Evolutionary conservation across 805 yeast genomes (phyloP), one percentile per base, ranked within the genome.

Genomic region (Teunomyces atbi): DNA sequence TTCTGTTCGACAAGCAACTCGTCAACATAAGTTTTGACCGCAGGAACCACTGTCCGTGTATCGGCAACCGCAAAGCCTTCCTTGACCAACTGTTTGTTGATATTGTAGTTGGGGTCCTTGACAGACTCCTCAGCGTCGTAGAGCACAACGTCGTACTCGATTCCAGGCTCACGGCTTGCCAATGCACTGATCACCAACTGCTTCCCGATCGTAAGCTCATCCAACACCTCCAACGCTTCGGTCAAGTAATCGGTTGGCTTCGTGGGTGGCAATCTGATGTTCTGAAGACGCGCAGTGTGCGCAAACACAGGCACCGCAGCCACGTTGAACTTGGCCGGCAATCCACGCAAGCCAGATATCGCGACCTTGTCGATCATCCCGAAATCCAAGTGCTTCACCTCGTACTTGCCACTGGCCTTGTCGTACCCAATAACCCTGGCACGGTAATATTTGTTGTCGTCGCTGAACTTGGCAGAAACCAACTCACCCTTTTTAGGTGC

Each of bases 61-160:
- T 78, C 81, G 19, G 83, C 84, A 40, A 83, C 68, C 8, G 79
- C 89, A 65, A 73, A 77, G 26, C 89, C 90, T 41, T 77, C 75
- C 46, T 69, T 61, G 19, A 84, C 81, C 52, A 85, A 61, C 44
- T 81, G 77, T 52, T 71, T 73, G 66, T 84, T 84, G 53, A 85
- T 72, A 28, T 87, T 78, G 64, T 78, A 81, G 12, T 69, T 62
- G 4, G 84, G 72, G 46, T 82, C 81, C 44, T 64, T 68, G 32
- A 82, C 60, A 26, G 82, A 80, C 41, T 77, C 70, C 44, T 73
- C 76, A 1, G 83, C 71, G 45, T 83, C 84, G 61, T 79, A 83
- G 41, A 85, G 63, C 8, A 80, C 71, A 15, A 76, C 77, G 34
- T 72, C 76, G 60, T 63, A 74, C 49, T 80, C 84, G 26, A 74